A percentile compares a stretch with the other conserved stretches of the same genome.
Evolutionary conservation across 768 basidiomycete species (phyloP).

Genomic region (Rickenella mellea): DNA sequence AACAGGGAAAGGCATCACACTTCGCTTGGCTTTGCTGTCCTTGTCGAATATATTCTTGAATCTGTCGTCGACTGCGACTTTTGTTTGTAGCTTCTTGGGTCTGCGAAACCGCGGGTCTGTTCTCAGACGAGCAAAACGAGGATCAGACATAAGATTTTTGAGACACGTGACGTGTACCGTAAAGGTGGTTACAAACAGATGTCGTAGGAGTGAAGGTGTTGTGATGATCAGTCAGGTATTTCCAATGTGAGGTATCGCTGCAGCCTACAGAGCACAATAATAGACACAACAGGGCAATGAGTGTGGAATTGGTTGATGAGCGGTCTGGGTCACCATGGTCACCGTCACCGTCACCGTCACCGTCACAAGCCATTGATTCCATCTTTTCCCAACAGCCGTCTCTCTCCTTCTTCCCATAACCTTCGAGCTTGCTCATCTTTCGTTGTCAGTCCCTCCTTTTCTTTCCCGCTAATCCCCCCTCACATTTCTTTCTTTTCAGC

Average conservation of each 20-base stretch:
- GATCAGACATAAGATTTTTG: constrained; percentile 50
- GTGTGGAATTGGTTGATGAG: too few relatives aligned
- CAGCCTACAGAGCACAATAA: too few relatives aligned
- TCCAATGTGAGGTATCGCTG: too few relatives aligned
- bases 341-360: neutral
- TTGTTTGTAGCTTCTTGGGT: constrained; percentile 69
- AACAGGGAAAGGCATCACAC: constrained; percentile 17
- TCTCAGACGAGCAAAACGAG: constrained; percentile 80
- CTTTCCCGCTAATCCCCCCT: neutral
- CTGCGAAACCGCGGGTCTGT: constrained; percentile 90
- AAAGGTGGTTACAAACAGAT: neutral
- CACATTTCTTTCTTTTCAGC: constrained; percentile 10
- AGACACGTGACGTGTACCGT: neutral
- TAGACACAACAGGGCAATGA: too few relatives aligned
- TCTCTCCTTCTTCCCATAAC: neutral
- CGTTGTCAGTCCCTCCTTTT: neutral
- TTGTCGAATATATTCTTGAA: constrained; percentile 73
- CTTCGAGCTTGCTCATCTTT: too few relatives aligned
- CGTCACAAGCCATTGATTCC: neutral
- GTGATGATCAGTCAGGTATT: neutral
- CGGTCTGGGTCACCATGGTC: neutral
- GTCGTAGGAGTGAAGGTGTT: constrained; percentile 5
- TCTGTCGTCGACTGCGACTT: constrained; percentile 85
- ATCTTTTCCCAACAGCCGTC: neutral
- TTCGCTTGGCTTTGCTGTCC: constrained; percentile 27